Evolutionary conservation across 2,329 filamentous ascomycete species (phyloP).

Genomic region (Thielaviopsis musarum): DNA sequence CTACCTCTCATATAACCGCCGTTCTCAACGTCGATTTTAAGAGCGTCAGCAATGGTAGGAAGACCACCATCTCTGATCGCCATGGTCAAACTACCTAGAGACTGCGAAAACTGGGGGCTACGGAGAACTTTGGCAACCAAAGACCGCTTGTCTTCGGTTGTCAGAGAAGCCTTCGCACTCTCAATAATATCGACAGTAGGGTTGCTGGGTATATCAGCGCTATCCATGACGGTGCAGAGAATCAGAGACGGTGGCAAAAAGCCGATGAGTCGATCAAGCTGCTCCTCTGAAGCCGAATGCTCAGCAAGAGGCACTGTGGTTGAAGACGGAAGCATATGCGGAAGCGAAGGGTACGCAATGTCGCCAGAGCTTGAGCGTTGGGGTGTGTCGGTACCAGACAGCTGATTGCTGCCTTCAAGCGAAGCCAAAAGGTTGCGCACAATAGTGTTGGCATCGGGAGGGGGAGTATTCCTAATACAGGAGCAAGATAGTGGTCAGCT

Average conservation of each 20-base stretch:
- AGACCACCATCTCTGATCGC: constrained; percentile 81
- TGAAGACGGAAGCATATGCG: constrained; percentile 65
- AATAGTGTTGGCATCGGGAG: constrained; percentile 54
- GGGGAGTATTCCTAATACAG: constrained; percentile 40
- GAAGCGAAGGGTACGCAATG: constrained; percentile 64
- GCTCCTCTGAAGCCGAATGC: constrained; percentile 36
- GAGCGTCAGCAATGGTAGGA: constrained; percentile 73
- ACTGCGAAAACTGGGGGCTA: constrained; percentile 83
- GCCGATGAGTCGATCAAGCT: constrained; percentile 57
- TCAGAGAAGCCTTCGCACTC: constrained; percentile 58
- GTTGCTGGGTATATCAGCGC: constrained; percentile 27
- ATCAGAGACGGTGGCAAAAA: constrained; percentile 67
- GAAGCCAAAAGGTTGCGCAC: constrained; percentile 84
- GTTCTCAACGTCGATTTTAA: constrained; percentile 66
- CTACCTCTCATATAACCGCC: constrained; percentile 67
- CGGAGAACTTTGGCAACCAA: constrained; percentile 68
- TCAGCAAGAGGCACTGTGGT: constrained; percentile 66
- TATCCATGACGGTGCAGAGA: constrained; percentile 51
- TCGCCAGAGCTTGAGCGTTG: constrained; percentile 22
- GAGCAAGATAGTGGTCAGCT: constrained; percentile 6
- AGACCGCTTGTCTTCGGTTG: constrained; percentile 57
- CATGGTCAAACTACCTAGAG: constrained; percentile 66
- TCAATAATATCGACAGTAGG: constrained; percentile 51
- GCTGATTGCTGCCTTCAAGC: constrained; percentile 40
- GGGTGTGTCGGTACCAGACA: constrained; percentile 22